Percentiles rank a stretch among this genome's conserved stretches.
Evolutionary conservation across 2,329 filamentous ascomycete species (phyloP).

Genomic region (Aspergillus floridensis): DNA sequence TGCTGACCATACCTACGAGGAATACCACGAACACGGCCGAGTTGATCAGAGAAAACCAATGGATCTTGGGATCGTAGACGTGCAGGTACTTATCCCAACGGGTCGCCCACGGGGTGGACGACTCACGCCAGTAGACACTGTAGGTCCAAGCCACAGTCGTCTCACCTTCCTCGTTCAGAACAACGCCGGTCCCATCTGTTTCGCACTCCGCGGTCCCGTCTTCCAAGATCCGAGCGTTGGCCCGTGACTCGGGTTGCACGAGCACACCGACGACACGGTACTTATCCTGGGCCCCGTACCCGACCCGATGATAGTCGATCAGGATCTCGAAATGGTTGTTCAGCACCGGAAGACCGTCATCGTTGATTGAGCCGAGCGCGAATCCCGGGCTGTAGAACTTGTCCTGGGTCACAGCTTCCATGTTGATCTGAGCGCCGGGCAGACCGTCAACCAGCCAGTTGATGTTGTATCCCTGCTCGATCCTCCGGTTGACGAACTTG

Average conservation of each 20-base stretch:
- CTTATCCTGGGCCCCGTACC: conserved; percentile 54
- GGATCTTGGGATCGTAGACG: conserved; percentile 95
- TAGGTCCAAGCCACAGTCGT: conserved; percentile 83
- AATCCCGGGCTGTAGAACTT: conserved; percentile 93
- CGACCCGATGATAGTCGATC: conserved; percentile 86
- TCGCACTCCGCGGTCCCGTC: conserved; percentile 63
- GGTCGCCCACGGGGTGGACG: conserved; percentile 86
- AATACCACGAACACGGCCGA: conserved; percentile 94
- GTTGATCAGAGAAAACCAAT: conserved; percentile 98
- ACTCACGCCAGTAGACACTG: conserved; percentile 83
- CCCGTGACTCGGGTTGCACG: conserved; percentile 75
- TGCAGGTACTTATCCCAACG: conserved; percentile 99
- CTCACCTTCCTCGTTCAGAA: conserved; percentile 61
- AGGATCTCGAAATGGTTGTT: conserved; percentile 97
- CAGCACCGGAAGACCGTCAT: conserved; percentile 59
- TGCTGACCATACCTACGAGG: conserved; percentile 84
- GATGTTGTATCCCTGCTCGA: conserved; percentile 81
- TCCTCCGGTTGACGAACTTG: conserved; percentile 77
- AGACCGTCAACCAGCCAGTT: conserved; percentile 96
- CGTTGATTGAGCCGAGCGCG: conserved; percentile 62
- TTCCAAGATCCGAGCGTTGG: conserved; percentile 53
- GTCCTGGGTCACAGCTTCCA: conserved; percentile 71
- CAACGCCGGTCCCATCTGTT: conserved; percentile 55
- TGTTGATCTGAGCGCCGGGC: conserved; percentile 79
- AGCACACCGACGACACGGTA: conserved; percentile 89